Evolutionary conservation across 169 alveolate species (phyloP), one percentile per base, ranked within the genome.

Genomic region (Babesia ovata): DNA sequence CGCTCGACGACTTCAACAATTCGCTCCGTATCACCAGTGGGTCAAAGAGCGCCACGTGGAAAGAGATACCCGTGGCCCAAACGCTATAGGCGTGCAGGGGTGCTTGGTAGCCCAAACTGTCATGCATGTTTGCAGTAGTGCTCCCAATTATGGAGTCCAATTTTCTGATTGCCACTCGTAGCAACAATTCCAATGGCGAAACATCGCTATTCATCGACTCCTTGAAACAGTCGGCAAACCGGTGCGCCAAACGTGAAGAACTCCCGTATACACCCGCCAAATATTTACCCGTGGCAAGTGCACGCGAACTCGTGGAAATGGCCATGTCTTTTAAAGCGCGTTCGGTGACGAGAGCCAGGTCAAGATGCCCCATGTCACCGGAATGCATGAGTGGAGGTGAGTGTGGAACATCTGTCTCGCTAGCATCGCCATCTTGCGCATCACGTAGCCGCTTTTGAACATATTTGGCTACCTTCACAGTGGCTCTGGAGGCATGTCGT

Each of bases 31-130:
- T 11, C n/a, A 10, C 48, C 10, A 52, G n/a, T 0, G 71, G 56
- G 50, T 75, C 77, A 42, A 75, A 75, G 39, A 75, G 48, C 24
- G 48, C 14, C 36, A 75, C 36, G 67, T 75, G 79, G 62, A 50
- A 63, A 22, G 50, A 52, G 2, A 75, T 52, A 14, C 71, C 85
- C 22, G 63, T 21, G 24, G 28, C 66, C 84, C 84, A 73, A 7
- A 57, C 29, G 12, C 19, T 56, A 13, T 12, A 19, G 1, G 33
- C 12, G 17, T 54, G 57, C 11, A 36, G 12, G 29, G 45, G 50
- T 12, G 45, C 16, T 17, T n/a, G 22, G 29, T 42, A 33, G 29
- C 42, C 11, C 17, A 36, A 13, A 14, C 14, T 61, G 21, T 44
- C 66, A n/a, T 10, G 36, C 54, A 61, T 10, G 10, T 13, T 19